Conservation (phyloP, 2,329 filamentous ascomycete species). For the Diplodia corticola region DNA sequence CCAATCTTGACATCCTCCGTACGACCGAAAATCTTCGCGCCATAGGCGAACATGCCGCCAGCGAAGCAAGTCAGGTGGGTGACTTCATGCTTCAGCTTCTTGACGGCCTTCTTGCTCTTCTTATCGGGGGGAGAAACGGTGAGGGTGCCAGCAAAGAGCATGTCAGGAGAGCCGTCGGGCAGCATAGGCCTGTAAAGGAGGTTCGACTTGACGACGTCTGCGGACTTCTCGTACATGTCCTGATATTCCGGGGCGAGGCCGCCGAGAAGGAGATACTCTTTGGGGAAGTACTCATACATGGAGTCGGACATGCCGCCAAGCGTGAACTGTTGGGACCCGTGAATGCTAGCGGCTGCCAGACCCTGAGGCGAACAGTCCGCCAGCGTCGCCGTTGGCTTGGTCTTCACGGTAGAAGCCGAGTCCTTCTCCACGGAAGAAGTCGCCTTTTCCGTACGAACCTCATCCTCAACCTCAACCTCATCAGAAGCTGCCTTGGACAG, state of each 20-base stretch:
- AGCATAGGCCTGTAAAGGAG: slow-evolving; percentile 53
- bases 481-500: slow-evolving; percentile 8
- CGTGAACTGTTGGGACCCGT: slow-evolving; percentile 36
- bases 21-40: slow-evolving; percentile 60
- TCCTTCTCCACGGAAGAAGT: not conserved
- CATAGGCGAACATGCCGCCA: slow-evolving; percentile 70
- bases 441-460: slow-evolving; percentile 14
- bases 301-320: slow-evolving; percentile 45
- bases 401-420: slow-evolving; percentile 18
- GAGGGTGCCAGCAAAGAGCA: slow-evolving; percentile 38
- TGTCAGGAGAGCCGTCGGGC: slow-evolving; percentile 44
- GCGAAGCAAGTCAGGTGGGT: slow-evolving; percentile 71
- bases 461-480: not conserved
- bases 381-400: not conserved
- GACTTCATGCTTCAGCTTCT: slow-evolving; percentile 39
- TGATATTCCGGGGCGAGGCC: slow-evolving; percentile 49
- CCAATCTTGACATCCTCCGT: slow-evolving; percentile 58
- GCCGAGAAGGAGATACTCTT: slow-evolving; percentile 51
- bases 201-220: slow-evolving; percentile 46
- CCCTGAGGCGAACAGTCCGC: slow-evolving; percentile 29
- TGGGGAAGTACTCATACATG: slow-evolving; percentile 48
- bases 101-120: slow-evolving; percentile 27
- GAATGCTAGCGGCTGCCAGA: not conserved
- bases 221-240: slow-evolving; percentile 58
- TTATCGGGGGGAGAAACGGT: slow-evolving; percentile 25